These are phyloP conservation scores for Hibiscus trionum DNA, from an alignment of 345 rosid species.

Conservation along the genomic window DNA sequence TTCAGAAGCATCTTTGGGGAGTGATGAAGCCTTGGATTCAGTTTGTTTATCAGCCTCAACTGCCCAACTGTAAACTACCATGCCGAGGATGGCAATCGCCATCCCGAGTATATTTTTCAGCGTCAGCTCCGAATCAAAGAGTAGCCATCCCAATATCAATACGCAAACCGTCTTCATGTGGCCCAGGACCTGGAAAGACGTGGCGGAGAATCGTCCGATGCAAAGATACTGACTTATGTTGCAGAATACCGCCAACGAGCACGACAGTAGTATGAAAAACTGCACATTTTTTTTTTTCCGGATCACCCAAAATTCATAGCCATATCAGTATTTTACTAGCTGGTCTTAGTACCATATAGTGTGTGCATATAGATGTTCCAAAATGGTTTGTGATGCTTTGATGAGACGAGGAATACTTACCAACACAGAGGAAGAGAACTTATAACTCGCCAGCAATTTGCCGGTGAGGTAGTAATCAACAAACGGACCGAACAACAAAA, in stretches of 20 bases:
- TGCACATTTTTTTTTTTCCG: conserved; percentile 13
- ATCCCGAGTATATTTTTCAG: conserved; percentile 35
- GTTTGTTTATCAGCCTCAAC: conserved; percentile 21
- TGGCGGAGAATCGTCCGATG: conserved; percentile 43
- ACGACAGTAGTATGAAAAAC: conserved; percentile 34
- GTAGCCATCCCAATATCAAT: conserved; percentile 31
- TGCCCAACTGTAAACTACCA: conserved; percentile 34
- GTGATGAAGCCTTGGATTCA: neutral
- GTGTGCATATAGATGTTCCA: neutral
- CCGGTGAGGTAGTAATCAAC: conserved; percentile 31
- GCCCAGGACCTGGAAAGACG: conserved; percentile 43
- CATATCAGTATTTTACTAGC: neutral
- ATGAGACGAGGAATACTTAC: conserved; percentile 17
- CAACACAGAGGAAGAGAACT: conserved; percentile 26
- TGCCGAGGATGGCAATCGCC: conserved; percentile 32
- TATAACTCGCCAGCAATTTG: conserved; percentile 23
- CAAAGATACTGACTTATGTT: conserved; percentile 46
- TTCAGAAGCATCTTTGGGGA: conserved; percentile 7
- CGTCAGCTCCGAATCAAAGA: conserved; percentile 35
- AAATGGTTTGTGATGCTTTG: neutral
- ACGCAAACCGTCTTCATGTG: conserved; percentile 47
- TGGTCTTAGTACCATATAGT: neutral
- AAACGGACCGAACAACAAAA: conserved; percentile 32
- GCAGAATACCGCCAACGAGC: conserved; percentile 40
- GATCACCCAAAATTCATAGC: neutral